phyloP scores from a whole-genome alignment of 2,329 filamentous ascomycete genomes.

The Colletotrichum salicis region DNA sequence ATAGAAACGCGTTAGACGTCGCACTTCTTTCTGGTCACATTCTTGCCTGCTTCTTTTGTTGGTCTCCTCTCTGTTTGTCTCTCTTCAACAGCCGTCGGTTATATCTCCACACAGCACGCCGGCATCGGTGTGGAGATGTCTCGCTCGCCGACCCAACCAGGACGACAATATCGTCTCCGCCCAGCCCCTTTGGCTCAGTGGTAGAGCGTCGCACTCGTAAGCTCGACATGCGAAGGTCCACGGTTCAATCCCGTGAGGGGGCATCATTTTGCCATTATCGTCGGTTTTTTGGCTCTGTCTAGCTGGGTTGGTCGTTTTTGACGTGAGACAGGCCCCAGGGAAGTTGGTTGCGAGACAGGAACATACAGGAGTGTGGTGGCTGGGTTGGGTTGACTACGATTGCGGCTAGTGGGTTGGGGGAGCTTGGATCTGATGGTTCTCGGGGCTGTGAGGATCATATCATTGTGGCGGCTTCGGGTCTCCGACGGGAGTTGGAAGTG shows the following conservation, averaged over 20 bases:
- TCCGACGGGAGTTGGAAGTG: no score
- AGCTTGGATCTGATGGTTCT: no score
- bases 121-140: slow-evolving; percentile 1
- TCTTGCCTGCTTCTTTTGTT: no score
- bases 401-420: no score
- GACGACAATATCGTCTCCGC: background rate
- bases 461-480: no score
- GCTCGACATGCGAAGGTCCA: slow-evolving; percentile 31
- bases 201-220: slow-evolving; percentile 35
- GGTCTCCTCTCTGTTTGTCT: background rate
- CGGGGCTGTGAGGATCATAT: no score
- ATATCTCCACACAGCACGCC: background rate
- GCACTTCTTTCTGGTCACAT: background rate
- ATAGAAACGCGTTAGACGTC: background rate
- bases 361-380: no score
- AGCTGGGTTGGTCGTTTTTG: background rate
- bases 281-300: background rate
- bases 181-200: slow-evolving; percentile 32
- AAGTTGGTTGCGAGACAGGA: no score
- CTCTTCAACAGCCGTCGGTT: background rate
- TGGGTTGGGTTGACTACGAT: no score
- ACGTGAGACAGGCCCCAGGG: no score
- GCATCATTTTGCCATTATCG: background rate
- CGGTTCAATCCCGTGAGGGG: slow-evolving; percentile 35
- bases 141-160: background rate